Base-by-base conservation (phyloP, 257 asterid species). In the Gardenia jasminoides region DNA sequence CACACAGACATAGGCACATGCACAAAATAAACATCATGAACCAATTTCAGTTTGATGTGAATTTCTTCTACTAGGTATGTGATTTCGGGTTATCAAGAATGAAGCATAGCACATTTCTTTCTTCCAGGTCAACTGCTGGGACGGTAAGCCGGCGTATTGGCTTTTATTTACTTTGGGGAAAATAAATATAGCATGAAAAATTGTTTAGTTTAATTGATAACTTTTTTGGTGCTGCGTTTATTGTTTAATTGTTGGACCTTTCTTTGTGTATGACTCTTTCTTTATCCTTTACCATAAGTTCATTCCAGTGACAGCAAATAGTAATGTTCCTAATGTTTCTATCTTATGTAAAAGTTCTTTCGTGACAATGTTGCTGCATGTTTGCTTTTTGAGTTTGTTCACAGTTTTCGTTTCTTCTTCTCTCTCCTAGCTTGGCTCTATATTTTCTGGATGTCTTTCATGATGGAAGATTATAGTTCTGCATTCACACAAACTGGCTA, bases 101-200 rank as follows among this genome's bases (percentile, higher is more conserved):
- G 94, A 94, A 94, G 88, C 88, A 92, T 82, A 94, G 94, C 90
- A 94, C 98, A 58, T 94, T 89, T 89, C 97, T 94, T 84, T 94
- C 98, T 78, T 94, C 98, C 65, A 91, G 97, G 83, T 94, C 98
- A 48, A 91, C 96, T 82, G 98, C 98, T 70, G 98, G 98, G 85
- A 94, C 98, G 90, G 98, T 94, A 89, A 86, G 96, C 80, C 80
- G 59, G 80, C 26, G 9, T 65, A 46, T 70, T 31, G 15, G 41
- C 33, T 64, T 58, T 64, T 24, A 17, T 69, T 68, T 46, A 19
- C n/a, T 28, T 69, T 20, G 22, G 43, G 41, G 56, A 48, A 68
- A 64, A 79, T 47, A 33, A 46, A 13, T 65, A 66, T 26, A 36
- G 33, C 46, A n/a, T 36, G 30, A 17, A 41, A 33, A 39, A 19